Evolutionary conservation across 371 early-diverging fungal genomes (phyloP).

Genomic region (Syncephalastrum contaminatum): DNA sequence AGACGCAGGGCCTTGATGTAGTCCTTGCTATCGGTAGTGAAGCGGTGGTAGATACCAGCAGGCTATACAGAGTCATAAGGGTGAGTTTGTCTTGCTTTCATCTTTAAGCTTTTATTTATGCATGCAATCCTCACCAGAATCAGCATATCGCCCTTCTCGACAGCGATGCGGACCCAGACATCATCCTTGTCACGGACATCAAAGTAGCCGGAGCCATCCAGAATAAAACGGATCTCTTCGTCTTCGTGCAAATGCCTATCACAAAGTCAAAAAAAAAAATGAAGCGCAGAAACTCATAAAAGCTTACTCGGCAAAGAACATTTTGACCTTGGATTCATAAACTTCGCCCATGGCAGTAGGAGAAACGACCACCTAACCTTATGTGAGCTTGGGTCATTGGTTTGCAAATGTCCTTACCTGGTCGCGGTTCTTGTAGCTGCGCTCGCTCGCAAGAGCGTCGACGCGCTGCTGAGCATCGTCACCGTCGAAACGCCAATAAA

Average conservation of each 20-base stretch:
- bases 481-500: constrained; percentile 71
- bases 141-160: constrained; percentile 81
- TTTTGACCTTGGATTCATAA: constrained; percentile 91
- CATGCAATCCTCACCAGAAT: constrained; percentile 61
- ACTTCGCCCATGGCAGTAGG: constrained; percentile 70
- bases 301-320: constrained; percentile 85
- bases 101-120: too few species aligned
- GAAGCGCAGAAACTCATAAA: background rate
- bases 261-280: background rate
- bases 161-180: constrained; percentile 87
- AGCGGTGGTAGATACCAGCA: constrained; percentile 95
- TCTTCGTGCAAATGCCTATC: constrained; percentile 91
- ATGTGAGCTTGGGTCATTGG: background rate
- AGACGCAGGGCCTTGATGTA: constrained; percentile 90
- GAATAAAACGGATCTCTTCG: constrained; percentile 93
- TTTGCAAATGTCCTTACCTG: constrained; percentile 45
- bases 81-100: background rate
- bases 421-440: constrained; percentile 90
- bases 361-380: constrained; percentile 56
- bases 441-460: constrained; percentile 68
- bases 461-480: constrained; percentile 56
- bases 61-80: constrained; percentile 50
- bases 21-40: constrained; percentile 84
- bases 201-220: constrained; percentile 91
- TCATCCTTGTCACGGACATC: constrained; percentile 79